Base-by-base conservation (phyloP, 2,329 filamentous ascomycete species). In the Neurospora crassa region DNA sequence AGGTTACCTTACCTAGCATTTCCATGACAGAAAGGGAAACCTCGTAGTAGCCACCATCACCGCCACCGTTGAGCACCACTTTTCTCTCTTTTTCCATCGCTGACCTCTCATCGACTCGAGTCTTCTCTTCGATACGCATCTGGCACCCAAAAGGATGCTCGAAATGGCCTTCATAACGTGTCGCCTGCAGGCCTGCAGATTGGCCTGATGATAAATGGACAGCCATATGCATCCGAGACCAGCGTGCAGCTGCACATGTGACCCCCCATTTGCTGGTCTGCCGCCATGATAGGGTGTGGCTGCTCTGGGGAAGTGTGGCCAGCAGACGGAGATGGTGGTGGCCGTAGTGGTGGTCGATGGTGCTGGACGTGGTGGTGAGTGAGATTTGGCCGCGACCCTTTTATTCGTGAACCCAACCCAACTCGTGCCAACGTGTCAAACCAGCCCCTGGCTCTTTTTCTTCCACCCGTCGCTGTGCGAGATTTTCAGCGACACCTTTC, bases 161-260 rank as follows among this genome's bases (percentile, higher is more conserved):
- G 68, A 73, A 1, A 63, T 63, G 71, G 73, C 72, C 71, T 69
- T 76, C 73, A 74, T 71, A 72, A 74, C 70, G 59, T 72, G 73
- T 72, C 69, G 70, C 59, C 75, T 75, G 75, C 72, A 74, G 70
- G 68, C 68, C 67, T 68, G 70, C 70, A 40, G 67, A 41, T 34
- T 53, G 53, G 53, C 70, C 69, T 73, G 71, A 71, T 73, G 72
- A 74, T 75, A 75, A 75, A 76, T 74, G 74, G 73, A 71, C 71
- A 71, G 63, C 71, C 71, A 72, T 70, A 72, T 76, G 76, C 76
- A 76, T 69, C 72, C 71, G 71, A 69, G 68, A 71, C 68, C 69
- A 71, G 70, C 73, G 69, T 77, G 76, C 76, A 77, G 74, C 73
- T 76, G 76, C 74, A 75, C 76, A 75, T 76, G 73, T 75, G 74